These are phyloP conservation scores for Plantago major DNA, from an alignment of 257 asterid species.

Conservation along the genomic window DNA sequence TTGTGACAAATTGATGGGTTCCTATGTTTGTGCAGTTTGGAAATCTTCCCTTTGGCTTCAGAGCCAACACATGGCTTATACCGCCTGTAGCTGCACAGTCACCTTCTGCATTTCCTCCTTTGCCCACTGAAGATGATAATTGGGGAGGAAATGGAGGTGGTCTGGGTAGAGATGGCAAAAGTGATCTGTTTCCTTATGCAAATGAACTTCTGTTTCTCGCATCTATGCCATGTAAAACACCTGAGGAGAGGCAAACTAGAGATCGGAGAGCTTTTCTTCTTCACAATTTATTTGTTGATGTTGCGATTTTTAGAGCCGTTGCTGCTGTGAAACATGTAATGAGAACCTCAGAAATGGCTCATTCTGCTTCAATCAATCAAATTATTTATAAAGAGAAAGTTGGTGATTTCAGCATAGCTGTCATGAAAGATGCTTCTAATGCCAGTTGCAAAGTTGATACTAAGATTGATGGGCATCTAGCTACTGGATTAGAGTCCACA, in stretches of 20 bases:
- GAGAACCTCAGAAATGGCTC: conserved; percentile 44
- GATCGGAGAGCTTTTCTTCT: conserved; percentile 96
- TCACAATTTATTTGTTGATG: conserved; percentile 89
- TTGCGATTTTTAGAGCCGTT: conserved; percentile 84
- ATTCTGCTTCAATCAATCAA: conserved; percentile 34
- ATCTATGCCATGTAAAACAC: conserved; percentile 93
- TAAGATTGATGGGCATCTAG: conserved; percentile 82
- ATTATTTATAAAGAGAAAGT: conserved; percentile 48
- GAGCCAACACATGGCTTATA: conserved; percentile 97
- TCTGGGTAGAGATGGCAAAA: conserved; percentile 82
- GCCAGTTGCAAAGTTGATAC: conserved; percentile 89
- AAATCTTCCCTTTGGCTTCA: conserved; percentile 88
- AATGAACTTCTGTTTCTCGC: conserved; percentile 71
- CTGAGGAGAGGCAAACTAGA: conserved; percentile 91
- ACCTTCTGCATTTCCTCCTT: conserved; percentile 72
- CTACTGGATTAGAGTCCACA: conserved; percentile 52
- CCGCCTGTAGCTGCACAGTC: conserved; percentile 79
- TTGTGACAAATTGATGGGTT: neutral
- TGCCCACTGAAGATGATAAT: conserved; percentile 82
- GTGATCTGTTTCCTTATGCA: conserved; percentile 77
- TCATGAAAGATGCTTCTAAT: conserved; percentile 68
- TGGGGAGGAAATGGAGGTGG: conserved; percentile 99
- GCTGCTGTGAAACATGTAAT: conserved; percentile 66
- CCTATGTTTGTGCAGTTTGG: conserved; percentile 60
- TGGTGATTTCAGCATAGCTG: conserved; percentile 74